Percentiles rank a stretch among this genome's conserved stretches.
Evolutionary conservation across 441 rosid species (phyloP).

Genomic region (Daphne laureola): DNA sequence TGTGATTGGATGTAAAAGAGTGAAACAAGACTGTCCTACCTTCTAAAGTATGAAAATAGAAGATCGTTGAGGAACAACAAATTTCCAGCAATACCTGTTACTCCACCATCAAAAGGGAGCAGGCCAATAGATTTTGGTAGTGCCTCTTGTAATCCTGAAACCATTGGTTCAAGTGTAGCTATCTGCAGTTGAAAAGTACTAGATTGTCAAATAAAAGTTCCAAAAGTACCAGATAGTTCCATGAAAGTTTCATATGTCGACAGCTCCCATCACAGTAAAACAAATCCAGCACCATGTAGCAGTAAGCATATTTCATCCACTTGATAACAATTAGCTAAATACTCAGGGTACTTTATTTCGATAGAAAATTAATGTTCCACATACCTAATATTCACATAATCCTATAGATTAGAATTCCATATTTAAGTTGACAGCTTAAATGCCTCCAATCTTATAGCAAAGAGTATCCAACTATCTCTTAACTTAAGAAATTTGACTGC

Average conservation of each 20-base stretch:
- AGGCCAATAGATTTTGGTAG: constrained; percentile 95
- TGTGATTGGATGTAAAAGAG: too few species aligned
- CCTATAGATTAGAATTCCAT: neutral
- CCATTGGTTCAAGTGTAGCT: constrained; percentile 82
- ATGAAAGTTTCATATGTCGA: constrained; percentile 8
- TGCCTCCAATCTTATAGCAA: too few species aligned
- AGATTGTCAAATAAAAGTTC: constrained; percentile 16
- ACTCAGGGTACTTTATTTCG: neutral
- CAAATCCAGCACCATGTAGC: neutral
- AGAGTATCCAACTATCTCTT: too few species aligned
- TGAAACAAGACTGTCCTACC: too few species aligned
- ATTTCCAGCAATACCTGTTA: constrained; percentile 48
- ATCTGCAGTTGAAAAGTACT: constrained; percentile 38
- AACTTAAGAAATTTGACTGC: too few species aligned
- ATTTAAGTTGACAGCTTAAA: too few species aligned
- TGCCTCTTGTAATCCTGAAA: constrained; percentile 86
- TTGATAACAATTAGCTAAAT: too few species aligned
- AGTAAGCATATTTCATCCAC: too few species aligned
- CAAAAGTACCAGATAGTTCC: constrained; percentile 12
- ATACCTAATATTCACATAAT: neutral
- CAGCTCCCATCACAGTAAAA: neutral
- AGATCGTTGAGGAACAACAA: neutral
- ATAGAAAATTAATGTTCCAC: neutral
- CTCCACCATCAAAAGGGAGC: constrained; percentile 96
- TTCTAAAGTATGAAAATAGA: neutral